Evolutionary conservation across 768 basidiomycete species (phyloP), one percentile per base, ranked within the genome.

Genomic region (Kwoniella bestiolae): DNA sequence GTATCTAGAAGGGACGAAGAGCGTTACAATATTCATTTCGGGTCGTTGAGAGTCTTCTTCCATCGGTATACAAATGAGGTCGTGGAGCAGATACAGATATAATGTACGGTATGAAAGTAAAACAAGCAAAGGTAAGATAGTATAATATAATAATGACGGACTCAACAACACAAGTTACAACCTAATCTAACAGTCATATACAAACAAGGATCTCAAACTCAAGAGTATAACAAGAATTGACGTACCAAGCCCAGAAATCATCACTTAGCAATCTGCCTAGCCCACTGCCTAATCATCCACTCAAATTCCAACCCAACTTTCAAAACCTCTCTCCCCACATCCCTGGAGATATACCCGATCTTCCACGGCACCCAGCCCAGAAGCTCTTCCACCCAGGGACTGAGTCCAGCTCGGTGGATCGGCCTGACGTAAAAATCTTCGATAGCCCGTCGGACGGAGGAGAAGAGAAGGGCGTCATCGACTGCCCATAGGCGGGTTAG

Each of bases 381-480:
- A 5, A 76, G 7, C 18, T 56, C 60, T 6, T 61, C 64, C 5
- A 76, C 21, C 3, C 70, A 25, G 5, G 74, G 68, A 8, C 60
- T 62, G 5, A 76, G 11, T 0, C 74, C 74, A 9, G 74, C 74
- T 55, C 69, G 68, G 68, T 76, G 72, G 25, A 60, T 29, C 9
- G 45, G 46, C 23, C 74, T 57, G 6, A 70, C 72, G 44, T 76
- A 73, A 18, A 60, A 49, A 34, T 76, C 74, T 63, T 76, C 74
- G 51, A 76, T 68, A 3, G 74, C 74, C 5, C 72, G 57, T 52
- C 72, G 44, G 31, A 76, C 74, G 3, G 69, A 62, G 3, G 74
- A 73, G 60, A 65, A 76, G n/a, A 76, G 66, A 16, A 76, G 64
- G n/a, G 72, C 74, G 46, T 76, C 70, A 64, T 76, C 74, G 23